phyloP scores from a whole-genome alignment of 2,329 filamentous ascomycete species.

The Alternaria arbusti region DNA sequence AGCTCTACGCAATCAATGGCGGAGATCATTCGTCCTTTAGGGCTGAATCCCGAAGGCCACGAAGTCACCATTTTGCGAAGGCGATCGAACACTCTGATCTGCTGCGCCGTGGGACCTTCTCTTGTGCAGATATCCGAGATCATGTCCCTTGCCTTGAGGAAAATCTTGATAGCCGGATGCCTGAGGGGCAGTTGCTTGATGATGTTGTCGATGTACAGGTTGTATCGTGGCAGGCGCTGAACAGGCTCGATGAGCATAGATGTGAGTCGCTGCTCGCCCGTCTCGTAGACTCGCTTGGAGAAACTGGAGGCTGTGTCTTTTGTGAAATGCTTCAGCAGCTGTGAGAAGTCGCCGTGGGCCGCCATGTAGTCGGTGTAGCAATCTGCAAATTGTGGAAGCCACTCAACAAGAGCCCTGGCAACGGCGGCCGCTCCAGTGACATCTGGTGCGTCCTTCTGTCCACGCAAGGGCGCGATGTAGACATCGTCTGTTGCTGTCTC shows the following conservation, averaged over 20 bases:
- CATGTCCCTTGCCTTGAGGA: constrained; percentile 89
- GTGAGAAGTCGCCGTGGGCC: constrained; percentile 85
- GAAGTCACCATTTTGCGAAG: constrained; percentile 77
- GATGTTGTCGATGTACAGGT: constrained; percentile 95
- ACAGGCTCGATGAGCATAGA: constrained; percentile 96
- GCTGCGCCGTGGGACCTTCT: constrained; percentile 73
- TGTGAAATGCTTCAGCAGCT: constrained; percentile 78
- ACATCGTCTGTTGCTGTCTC: constrained; percentile 59
- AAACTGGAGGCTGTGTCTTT: constrained; percentile 81
- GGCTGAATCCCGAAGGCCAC: constrained; percentile 76
- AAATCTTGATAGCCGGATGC: constrained; percentile 80
- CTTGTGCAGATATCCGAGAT: constrained; percentile 97
- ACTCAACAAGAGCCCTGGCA: constrained; percentile 81
- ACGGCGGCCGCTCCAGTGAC: constrained; percentile 79
- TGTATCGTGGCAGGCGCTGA: constrained; percentile 91
- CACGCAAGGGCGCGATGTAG: constrained; percentile 42
- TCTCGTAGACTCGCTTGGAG: constrained; percentile 77
- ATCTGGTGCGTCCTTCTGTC: constrained; percentile 61
- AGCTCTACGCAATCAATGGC: constrained; percentile 83
- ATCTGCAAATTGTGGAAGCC: constrained; percentile 90
- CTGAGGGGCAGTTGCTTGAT: constrained; percentile 82
- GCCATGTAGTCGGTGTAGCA: constrained; percentile 94
- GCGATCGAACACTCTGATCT: constrained; percentile 74
- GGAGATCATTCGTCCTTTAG: constrained; percentile 78
- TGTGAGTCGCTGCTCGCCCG: constrained; percentile 87